Percentiles rank a stretch among this genome's conserved stretches.
Conservation (phyloP, 345 rosid genomes). For the Murraya koenigii region DNA sequence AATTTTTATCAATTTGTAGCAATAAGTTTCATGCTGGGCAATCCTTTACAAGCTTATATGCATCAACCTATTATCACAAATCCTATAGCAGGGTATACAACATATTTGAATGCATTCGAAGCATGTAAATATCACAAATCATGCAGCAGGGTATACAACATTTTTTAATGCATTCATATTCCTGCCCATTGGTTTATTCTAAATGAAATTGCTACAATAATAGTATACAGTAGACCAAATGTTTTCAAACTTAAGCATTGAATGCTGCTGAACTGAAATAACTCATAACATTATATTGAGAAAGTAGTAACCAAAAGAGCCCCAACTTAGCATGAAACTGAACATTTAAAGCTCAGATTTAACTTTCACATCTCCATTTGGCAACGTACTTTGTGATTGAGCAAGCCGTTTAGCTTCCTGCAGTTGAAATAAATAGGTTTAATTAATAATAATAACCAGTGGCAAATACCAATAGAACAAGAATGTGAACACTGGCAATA, state of each 20-base stretch:
- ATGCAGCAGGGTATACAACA: background rate
- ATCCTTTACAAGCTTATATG: background rate
- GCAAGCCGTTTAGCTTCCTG: slow-evolving; percentile 84
- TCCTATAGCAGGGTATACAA: background rate
- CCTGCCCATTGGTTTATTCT: too few relatives aligned
- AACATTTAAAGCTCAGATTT: slow-evolving; percentile 52
- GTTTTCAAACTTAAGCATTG: slow-evolving; percentile 4
- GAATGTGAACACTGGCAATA: background rate
- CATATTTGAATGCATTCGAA: background rate
- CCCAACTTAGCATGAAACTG: background rate
- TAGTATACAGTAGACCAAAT: background rate
- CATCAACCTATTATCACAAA: background rate
- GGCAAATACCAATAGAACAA: background rate
- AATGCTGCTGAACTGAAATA: background rate
- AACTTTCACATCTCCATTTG: slow-evolving; percentile 85
- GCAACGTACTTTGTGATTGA: slow-evolving; percentile 66
- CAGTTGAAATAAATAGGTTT: slow-evolving; percentile 9
- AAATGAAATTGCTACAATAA: slow-evolving; percentile 6
- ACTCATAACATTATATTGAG: background rate
- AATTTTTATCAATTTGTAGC: background rate
- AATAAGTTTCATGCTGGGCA: background rate
- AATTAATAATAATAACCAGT: background rate
- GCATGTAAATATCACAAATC: background rate
- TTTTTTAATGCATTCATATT: background rate
- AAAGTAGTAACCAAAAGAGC: background rate